These are phyloP conservation scores for Epicoccum nigrum DNA, from an alignment of 2,329 filamentous ascomycete genomes.

Conservation along the genomic window DNA sequence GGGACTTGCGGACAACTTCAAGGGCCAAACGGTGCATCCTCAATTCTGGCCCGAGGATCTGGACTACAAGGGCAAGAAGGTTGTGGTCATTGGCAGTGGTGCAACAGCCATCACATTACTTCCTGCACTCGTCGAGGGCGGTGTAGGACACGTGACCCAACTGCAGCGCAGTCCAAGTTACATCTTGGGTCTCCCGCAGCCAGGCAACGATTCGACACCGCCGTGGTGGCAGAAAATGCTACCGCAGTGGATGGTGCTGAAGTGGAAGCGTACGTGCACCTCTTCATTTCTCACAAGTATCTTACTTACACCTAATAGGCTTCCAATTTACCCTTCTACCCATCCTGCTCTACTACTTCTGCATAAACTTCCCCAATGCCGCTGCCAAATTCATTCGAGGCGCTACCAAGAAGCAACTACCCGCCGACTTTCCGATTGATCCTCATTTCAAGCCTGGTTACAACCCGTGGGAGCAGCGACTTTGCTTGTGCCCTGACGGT, in stretches of 20 bases:
- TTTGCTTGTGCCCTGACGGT: constrained; percentile 71
- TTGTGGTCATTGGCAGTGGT: constrained; percentile 77
- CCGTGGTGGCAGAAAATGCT: constrained; percentile 48
- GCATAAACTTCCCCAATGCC: constrained; percentile 59
- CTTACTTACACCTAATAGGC: constrained; percentile 24
- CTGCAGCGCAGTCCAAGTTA: constrained; percentile 75
- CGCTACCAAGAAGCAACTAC: constrained; percentile 58
- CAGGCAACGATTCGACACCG: constrained; percentile 47
- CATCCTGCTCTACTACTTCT: constrained; percentile 57
- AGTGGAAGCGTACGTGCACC: constrained; percentile 50
- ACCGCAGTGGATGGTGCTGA: constrained; percentile 56
- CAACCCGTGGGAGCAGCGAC: constrained; percentile 70
- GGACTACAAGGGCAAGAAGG: constrained; percentile 68
- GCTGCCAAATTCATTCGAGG: constrained; percentile 57
- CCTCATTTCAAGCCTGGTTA: constrained; percentile 56
- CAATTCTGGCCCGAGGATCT: constrained; percentile 78
- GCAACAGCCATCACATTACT: constrained; percentile 81
- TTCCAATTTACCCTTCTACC: constrained; percentile 58
- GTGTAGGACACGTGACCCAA: constrained; percentile 71
- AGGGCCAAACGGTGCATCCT: constrained; percentile 68
- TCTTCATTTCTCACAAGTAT: too few species aligned
- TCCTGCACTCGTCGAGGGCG: constrained; percentile 70
- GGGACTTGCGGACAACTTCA: constrained; percentile 66
- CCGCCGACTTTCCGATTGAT: constrained; percentile 50
- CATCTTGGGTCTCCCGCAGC: constrained; percentile 61